Base-by-base conservation (phyloP, 176 grass and related monocot genomes). In the Pharus latifolius region DNA sequence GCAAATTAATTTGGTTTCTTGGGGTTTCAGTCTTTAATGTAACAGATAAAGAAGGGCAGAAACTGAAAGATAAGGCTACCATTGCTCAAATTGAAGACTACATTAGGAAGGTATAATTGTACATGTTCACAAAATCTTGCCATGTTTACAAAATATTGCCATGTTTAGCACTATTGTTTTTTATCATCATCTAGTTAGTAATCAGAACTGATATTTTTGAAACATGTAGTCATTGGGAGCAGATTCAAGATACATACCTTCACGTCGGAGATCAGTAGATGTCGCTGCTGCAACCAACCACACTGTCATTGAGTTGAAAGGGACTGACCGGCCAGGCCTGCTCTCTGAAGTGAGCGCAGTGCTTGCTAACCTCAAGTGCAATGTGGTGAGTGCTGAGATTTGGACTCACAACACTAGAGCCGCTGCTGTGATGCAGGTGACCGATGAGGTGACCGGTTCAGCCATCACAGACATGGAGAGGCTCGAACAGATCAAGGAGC, bases 321-420 rank as follows among this genome's bases (percentile, higher is more conserved):
- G 91, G 16, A 87, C 83, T 0, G 91, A 95, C 52, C 44, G 91
- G 15, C 91, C 91, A 8, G 91, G 91, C 16, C 64, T 95, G 55
- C 76, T 95, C 46, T 95, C 91, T 28, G 91, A 95, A 78, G 91
- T 95, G 16, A 87, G 87, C 1, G 86, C 86, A 0, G 83, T 95
- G 26, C 84, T 95, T n/a, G 37, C 77, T 9, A 79, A 73, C 80
- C 86, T 95, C 45, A 84, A 68, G 27, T 95, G 87, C 80, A 95
- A 95, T 14, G 87, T 95, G 60, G 91, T 95, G 27, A 95, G 70
- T 37, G 91, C 91, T 6, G 87, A 95, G 73, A 86, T 95, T n/a
- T 95, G 91, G 91, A 95, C 91, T 46, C 91, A 95, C 63, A 90
- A 95, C 34, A 72, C 73, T 30, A 80, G 83, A 66, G 91, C 87